phyloP scores from a whole-genome alignment of 1,139 yeast species.

The Candida sp. region DNA sequence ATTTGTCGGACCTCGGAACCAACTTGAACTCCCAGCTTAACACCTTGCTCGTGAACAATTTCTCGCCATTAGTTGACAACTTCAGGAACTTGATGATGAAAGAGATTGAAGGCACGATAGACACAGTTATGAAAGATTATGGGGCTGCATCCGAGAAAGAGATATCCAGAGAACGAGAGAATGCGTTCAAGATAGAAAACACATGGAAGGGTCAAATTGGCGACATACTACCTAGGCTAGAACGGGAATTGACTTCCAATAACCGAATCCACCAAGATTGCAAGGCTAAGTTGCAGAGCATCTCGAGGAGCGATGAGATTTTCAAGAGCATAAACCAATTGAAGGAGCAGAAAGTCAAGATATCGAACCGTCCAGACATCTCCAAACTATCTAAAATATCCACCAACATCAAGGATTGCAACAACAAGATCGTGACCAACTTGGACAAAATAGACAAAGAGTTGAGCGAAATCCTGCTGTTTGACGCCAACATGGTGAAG shows the following conservation, averaged over 20 bases:
- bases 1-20: conserved; percentile 13
- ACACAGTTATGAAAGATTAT: conserved; percentile 9
- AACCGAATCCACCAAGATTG: conserved; percentile 8
- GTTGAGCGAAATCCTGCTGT: conserved; percentile 13
- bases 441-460: conserved; percentile 12
- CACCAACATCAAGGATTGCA: conserved; percentile 1
- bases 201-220: conserved; percentile 10
- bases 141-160: conserved; percentile 7
- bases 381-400: conserved; percentile 10
- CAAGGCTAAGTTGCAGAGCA: conserved; percentile 3
- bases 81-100: conserved; percentile 7
- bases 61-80: conserved; percentile 7
- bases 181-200: conserved; percentile 5
- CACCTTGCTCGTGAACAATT: conserved; percentile 9
- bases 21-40: conserved; percentile 10
- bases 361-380: conserved; percentile 3
- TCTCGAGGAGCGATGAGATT: conserved; percentile 3
- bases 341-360: conserved; percentile 1
- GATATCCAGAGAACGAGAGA: conserved; percentile 8
- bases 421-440: conserved; percentile 4
- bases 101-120: conserved; percentile 10
- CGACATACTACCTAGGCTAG: conserved; percentile 6
- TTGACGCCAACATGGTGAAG: conserved; percentile 15
- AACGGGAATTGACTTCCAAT: conserved; percentile 3
- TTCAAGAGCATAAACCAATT: conserved; percentile 4